Evolutionary conservation across 2,329 filamentous ascomycete genomes (phyloP).

Genomic region (Incumbomyces lentus): DNA sequence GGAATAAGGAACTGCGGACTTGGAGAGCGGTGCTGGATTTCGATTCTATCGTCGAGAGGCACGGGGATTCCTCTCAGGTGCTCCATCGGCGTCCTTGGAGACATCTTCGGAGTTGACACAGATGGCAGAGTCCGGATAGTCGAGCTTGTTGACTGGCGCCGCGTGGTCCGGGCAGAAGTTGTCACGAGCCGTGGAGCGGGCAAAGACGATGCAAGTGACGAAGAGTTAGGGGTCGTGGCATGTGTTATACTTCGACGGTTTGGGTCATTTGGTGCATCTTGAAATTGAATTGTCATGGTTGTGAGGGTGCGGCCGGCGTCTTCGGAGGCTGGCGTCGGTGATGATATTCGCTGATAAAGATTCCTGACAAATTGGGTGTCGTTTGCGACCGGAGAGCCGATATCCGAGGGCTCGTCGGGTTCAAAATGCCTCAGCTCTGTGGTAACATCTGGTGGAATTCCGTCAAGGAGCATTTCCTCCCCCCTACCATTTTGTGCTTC

Average conservation of each 20-base stretch:
- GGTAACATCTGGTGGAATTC: not conserved
- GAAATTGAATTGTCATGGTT: not conserved
- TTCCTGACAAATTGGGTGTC: slow-evolving; percentile 18
- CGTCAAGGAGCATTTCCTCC: not conserved
- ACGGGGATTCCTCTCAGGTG: slow-evolving; percentile 6
- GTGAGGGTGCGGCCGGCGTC: not conserved
- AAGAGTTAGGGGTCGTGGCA: not conserved
- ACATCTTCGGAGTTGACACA: not conserved
- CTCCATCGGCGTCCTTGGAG: not conserved
- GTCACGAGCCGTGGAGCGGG: slow-evolving; percentile 2
- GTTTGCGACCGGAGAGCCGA: slow-evolving; percentile 17
- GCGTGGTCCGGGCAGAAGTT: not conserved
- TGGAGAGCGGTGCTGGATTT: slow-evolving; percentile 4
- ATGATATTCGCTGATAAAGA: slow-evolving; percentile 13
- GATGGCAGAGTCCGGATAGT: not conserved
- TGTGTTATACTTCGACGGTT: not conserved
- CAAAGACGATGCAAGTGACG: not conserved
- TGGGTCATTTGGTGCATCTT: not conserved
- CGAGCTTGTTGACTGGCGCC: not conserved
- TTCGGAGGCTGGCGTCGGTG: slow-evolving; percentile 6
- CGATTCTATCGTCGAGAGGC: slow-evolving; percentile 15
- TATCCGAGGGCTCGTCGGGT: slow-evolving; percentile 8
- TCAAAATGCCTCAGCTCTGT: not conserved
- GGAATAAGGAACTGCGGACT: slow-evolving; percentile 5
- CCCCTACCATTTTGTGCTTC: not conserved